Evolutionary conservation across 1,139 yeast species (phyloP), one percentile per base, ranked within the genome.

Genomic region (Saccharomycopsis hybrid): DNA sequence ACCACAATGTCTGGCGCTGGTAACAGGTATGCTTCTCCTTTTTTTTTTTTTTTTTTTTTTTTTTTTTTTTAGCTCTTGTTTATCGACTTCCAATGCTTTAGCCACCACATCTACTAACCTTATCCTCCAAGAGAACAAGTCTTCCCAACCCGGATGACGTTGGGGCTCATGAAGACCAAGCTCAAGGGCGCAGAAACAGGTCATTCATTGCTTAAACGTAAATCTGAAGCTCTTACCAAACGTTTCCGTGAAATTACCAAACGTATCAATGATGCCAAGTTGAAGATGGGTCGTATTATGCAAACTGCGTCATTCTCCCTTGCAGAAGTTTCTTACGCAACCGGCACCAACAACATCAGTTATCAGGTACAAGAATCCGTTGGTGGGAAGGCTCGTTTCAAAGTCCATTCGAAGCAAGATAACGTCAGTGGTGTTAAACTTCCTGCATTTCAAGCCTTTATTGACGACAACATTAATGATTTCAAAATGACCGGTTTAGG

Each of bases 241-340:
- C 76, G 98, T 62, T 92, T 92, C 70, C 81, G 98, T 67, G 98
- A 92, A 59, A 92, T 92, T 62, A 89, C 97, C 37, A 85, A 79
- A 64, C 74, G 96, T 65, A 92, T 92, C 63, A 96, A 92, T 65
- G 97, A 90, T 59, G 88, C 97, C 47, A 92, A 92, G 69, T 80
- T 92, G 59, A 92, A 90, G 73, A 92, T 92, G 98, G 98, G 97
- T 45, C 76, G 94, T 58, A 96, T 92, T 42, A 92, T 92, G 97
- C 98, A 92, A 66, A 86, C 95, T 0, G 98, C 98, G 1, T 95
- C 97, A 0, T 92, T 92, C 65, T 90, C 97, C 9, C 76, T 92
- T 59, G 97, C 98, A 1, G 98, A 92, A 65, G 97, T 92, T 47
- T 85, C 92, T 48, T 92, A 92, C 63, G 98, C 98, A 35, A 90